Conservation (phyloP, 495 filamentous ascomycete species). For the Peziza echinospora region DNA sequence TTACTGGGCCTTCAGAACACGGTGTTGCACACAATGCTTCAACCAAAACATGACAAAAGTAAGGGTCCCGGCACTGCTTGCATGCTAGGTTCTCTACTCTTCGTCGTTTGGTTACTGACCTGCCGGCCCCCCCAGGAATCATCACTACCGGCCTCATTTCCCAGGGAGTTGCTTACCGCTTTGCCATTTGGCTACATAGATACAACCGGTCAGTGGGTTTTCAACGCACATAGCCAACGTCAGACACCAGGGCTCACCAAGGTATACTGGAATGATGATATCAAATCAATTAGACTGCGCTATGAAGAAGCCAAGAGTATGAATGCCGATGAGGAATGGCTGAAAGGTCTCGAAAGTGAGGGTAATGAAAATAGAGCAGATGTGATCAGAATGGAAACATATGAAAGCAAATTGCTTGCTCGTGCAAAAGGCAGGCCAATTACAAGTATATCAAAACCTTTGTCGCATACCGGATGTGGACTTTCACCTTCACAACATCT, state of each 20-base stretch:
- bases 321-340: conserved; percentile 47
- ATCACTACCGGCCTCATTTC: conserved; percentile 11
- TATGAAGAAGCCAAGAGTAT: conserved; percentile 35
- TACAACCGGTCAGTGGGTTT: conserved; percentile 31
- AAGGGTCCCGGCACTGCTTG: neutral
- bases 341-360: conserved; percentile 41
- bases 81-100: too few species aligned
- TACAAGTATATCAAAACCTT: neutral
- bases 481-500: neutral
- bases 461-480: neutral
- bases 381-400: conserved; percentile 47
- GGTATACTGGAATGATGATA: conserved; percentile 35
- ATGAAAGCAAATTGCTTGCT: conserved; percentile 26
- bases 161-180: conserved; percentile 34
- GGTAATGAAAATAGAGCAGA: conserved; percentile 36
- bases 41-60: conserved; percentile 17
- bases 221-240: conserved; percentile 30
- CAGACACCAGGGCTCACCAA: conserved; percentile 34
- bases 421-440: neutral
- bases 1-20: conserved; percentile 41
- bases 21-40: conserved; percentile 42
- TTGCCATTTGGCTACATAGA: conserved; percentile 45
- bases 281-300: conserved; percentile 31
- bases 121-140: neutral
- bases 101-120: too few species aligned